These are phyloP conservation scores for Fabrea salina DNA, from an alignment of 169 alveolate genomes.

Conservation along the genomic window DNA sequence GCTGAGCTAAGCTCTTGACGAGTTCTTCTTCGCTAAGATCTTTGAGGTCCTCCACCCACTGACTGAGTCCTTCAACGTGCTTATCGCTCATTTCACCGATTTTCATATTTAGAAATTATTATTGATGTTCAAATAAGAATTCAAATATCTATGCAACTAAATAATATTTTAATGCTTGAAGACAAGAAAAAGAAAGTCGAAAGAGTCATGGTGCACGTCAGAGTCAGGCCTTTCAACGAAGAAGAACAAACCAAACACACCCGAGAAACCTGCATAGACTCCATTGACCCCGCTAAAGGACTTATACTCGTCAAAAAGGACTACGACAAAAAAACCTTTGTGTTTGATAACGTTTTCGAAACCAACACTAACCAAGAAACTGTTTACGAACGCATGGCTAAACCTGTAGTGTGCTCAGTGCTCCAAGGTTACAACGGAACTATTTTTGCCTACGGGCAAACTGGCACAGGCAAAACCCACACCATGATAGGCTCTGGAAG, in stretches of 20 bases:
- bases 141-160: too few relatives aligned
- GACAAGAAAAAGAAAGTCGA: constrained; percentile 44
- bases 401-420: constrained; percentile 72
- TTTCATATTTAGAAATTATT: constrained; percentile 13
- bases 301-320: constrained; percentile 43
- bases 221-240: constrained; percentile 66
- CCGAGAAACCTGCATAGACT: constrained; percentile 43
- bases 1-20: neutral
- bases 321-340: constrained; percentile 62
- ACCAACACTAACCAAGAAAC: constrained; percentile 61
- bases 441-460: constrained; percentile 84
- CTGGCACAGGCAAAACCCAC: constrained; percentile 86
- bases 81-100: neutral
- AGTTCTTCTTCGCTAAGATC: neutral
- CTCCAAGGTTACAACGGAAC: constrained; percentile 85
- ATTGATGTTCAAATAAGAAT: too few relatives aligned
- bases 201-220: constrained; percentile 64
- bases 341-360: constrained; percentile 67
- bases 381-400: constrained; percentile 64
- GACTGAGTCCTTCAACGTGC: neutral
- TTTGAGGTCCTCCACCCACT: neutral
- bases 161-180: neutral
- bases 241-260: constrained; percentile 49
- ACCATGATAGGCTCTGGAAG: constrained; percentile 66
- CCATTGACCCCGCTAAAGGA: constrained; percentile 41